Conservation (phyloP, 768 basidiomycete genomes). For the Mycena pura region DNA sequence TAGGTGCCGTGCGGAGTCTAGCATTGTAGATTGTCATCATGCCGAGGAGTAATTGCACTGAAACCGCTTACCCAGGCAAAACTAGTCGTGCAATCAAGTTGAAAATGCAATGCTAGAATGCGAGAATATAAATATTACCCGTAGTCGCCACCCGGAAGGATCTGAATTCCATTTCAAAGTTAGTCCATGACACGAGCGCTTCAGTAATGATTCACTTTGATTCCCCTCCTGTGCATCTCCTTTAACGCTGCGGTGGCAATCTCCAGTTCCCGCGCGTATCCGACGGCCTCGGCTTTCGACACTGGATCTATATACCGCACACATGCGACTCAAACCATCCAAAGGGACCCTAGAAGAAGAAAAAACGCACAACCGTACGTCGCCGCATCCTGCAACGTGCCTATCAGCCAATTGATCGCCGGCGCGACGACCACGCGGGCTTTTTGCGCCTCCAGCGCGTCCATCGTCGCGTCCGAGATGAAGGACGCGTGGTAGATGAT, state of each 20-base stretch:
- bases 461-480: conserved; percentile 44
- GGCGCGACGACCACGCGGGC: conserved; percentile 41
- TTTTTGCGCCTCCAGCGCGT: conserved; percentile 43
- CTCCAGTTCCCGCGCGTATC: conserved; percentile 40
- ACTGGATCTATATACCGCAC: conserved; percentile 10
- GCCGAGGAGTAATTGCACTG: background rate
- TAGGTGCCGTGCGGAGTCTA: conserved; percentile 45
- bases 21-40: conserved; percentile 18
- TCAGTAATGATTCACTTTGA: conserved; percentile 33
- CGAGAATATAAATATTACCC: conserved; percentile 30
- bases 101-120: too few relatives aligned
- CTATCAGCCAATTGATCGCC: conserved; percentile 38
- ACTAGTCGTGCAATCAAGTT: background rate
- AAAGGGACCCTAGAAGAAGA: too few relatives aligned
- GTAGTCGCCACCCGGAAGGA: conserved; percentile 46
- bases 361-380: conserved; percentile 29
- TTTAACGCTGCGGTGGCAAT: conserved; percentile 40
- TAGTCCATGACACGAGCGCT: too few relatives aligned
- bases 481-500: conserved; percentile 38
- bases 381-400: conserved; percentile 33
- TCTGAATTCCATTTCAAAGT: background rate
- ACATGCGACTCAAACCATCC: too few relatives aligned
- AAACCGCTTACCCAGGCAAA: conserved; percentile 14
- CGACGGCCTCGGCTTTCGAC: conserved; percentile 27
- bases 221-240: conserved; percentile 43